A percentile compares a stretch with the other conserved stretches of the same genome.
Evolutionary conservation across 768 basidiomycete species (phyloP).

Genomic region (Floccularia luteovirens): DNA sequence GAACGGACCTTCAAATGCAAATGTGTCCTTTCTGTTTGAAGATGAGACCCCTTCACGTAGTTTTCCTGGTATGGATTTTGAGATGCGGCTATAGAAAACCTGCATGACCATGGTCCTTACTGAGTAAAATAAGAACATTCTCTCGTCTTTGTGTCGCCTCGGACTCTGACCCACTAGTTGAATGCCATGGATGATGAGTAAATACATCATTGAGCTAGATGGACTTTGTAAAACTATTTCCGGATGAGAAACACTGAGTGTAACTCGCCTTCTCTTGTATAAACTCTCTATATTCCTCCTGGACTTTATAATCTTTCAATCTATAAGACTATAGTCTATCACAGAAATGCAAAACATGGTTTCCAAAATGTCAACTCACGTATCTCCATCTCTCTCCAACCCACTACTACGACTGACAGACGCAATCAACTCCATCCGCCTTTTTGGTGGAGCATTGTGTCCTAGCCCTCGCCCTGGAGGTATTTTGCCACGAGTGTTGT

Average conservation of each 20-base stretch:
- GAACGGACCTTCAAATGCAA: slow-evolving; percentile 59
- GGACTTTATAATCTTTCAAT: slow-evolving; percentile 48
- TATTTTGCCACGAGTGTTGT: background rate
- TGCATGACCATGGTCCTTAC: slow-evolving; percentile 21
- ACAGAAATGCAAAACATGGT: slow-evolving; percentile 10
- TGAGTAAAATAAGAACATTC: slow-evolving; percentile 67
- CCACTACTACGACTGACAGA: slow-evolving; percentile 76
- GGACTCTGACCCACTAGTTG: slow-evolving; percentile 20
- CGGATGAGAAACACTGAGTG: background rate
- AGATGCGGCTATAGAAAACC: slow-evolving; percentile 1
- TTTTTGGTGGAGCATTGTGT: slow-evolving; percentile 7
- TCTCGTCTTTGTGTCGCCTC: slow-evolving; percentile 48
- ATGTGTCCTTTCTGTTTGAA: slow-evolving; percentile 47
- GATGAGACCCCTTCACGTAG: slow-evolving; percentile 68
- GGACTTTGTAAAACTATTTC: too few relatives aligned
- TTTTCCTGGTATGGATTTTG: slow-evolving; percentile 42
- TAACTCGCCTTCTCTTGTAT: slow-evolving; percentile 53
- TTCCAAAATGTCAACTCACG: slow-evolving; percentile 38
- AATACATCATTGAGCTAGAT: slow-evolving; percentile 51
- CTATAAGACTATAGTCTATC: slow-evolving; percentile 34
- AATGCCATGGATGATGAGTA: slow-evolving; percentile 21
- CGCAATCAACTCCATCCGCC: slow-evolving; percentile 57
- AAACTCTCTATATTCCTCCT: slow-evolving; percentile 62
- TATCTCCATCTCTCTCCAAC: slow-evolving; percentile 65
- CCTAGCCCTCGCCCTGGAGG: background rate